Evolutionary conservation across 129 eudicot species (phyloP).

Genomic region (Pulicaria dysenterica): DNA sequence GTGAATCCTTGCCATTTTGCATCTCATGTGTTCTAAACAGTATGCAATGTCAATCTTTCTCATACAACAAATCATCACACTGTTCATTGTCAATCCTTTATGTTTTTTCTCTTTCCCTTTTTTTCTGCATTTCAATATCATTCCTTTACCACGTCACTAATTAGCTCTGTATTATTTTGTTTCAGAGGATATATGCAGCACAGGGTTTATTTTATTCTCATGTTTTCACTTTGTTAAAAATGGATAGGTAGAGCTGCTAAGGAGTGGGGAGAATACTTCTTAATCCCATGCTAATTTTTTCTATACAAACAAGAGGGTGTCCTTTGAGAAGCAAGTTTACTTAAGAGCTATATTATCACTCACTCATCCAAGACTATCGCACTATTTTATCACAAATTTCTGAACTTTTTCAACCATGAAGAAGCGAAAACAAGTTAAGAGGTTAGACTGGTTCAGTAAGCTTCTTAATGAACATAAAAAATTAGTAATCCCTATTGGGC

Average conservation of each 20-base stretch:
- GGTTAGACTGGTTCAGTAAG: constrained; percentile 22
- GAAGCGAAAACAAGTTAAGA: constrained; percentile 24
- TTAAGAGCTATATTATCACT: constrained; percentile 4
- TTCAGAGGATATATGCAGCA: too few species aligned
- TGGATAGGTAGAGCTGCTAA: not conserved
- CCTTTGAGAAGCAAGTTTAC: constrained; percentile 1
- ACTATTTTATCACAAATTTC: not conserved
- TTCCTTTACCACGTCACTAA: too few species aligned
- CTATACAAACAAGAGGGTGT: too few species aligned
- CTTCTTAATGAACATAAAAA: constrained; percentile 30
- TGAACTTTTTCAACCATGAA: constrained; percentile 23
- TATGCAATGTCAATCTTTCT: too few species aligned
- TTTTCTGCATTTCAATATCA: not conserved
- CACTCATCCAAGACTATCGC: not conserved
- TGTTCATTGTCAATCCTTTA: too few species aligned
- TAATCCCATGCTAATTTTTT: not conserved
- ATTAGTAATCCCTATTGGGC: constrained; percentile 56
- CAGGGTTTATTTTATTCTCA: not conserved
- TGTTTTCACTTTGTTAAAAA: not conserved
- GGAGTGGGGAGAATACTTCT: not conserved
- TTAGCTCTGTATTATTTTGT: too few species aligned
- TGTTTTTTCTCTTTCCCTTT: not conserved
- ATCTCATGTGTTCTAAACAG: too few species aligned
- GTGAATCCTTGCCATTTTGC: too few species aligned
- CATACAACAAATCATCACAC: too few species aligned